Evolutionary conservation across 768 basidiomycete genomes (phyloP).

Genomic region (Suillus americanus): DNA sequence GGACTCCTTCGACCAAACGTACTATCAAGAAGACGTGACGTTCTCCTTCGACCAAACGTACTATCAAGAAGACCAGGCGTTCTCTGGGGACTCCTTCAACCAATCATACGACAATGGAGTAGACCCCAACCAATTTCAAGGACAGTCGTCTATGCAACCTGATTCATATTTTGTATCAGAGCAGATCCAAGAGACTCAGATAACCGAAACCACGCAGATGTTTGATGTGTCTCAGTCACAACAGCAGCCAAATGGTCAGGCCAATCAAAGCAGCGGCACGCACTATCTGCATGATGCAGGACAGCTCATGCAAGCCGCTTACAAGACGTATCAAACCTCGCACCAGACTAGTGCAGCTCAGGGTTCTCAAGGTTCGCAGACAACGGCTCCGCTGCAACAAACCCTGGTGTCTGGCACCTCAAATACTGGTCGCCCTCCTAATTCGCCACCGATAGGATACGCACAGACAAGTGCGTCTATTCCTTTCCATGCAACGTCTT

Average conservation of each 20-base stretch:
- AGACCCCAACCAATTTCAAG: background rate
- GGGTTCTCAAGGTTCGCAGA: background rate
- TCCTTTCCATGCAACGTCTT: background rate
- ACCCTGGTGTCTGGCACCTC: background rate
- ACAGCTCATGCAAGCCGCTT: background rate
- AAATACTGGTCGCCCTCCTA: background rate
- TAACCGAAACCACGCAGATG: no score
- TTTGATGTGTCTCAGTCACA: background rate
- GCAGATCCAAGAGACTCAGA: no score
- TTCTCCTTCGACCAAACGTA: no score
- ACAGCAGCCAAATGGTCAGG: background rate
- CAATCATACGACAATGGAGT: no score
- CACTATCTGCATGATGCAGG: slow-evolving; percentile 1
- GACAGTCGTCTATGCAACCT: background rate
- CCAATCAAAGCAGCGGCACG: background rate
- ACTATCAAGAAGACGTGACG: no score
- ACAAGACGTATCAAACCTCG: background rate
- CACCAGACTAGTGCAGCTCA: background rate
- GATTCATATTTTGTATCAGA: no score
- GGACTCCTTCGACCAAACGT: no score
- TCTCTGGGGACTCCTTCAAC: background rate
- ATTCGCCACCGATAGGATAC: background rate
- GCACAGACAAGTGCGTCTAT: background rate
- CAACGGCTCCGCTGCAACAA: background rate
- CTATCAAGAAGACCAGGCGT: background rate